A percentile compares a stretch with the other conserved stretches of the same genome.
phyloP scores from a whole-genome alignment of 345 rosid species.

The Adansonia digitata region DNA sequence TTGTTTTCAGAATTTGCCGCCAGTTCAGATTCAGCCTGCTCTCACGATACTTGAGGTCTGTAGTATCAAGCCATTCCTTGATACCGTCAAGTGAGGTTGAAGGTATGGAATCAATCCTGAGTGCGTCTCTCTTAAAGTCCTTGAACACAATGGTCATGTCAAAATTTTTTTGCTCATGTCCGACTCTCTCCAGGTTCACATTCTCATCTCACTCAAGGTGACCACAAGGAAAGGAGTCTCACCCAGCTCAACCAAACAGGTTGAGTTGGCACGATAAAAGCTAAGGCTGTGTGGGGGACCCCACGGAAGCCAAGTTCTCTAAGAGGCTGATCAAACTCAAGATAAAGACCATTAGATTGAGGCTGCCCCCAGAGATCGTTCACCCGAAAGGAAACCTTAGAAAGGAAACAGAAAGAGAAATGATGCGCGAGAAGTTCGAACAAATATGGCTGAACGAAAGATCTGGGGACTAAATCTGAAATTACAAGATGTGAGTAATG shows the following conservation, averaged over 20 bases:
- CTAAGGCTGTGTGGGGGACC: conserved; percentile 72
- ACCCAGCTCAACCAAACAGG: conserved; percentile 78
- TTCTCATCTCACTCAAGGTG: conserved; percentile 84
- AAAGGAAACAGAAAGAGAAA: conserved; percentile 31
- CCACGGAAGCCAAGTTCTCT: conserved; percentile 96
- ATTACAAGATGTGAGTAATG: conserved; percentile 27
- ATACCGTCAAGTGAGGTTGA: conserved; percentile 79
- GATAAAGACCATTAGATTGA: conserved; percentile 68
- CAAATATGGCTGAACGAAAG: conserved; percentile 26
- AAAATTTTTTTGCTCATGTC: conserved; percentile 86
- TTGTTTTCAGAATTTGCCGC: conserved; percentile 83
- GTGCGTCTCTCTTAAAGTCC: conserved; percentile 88
- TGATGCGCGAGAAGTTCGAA: conserved; percentile 25
- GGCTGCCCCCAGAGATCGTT: conserved; percentile 88
- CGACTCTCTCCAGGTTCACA: conserved; percentile 92
- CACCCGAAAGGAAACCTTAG: conserved; percentile 40
- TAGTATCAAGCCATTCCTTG: conserved; percentile 92
- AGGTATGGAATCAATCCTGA: conserved; percentile 76
- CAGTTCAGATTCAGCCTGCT: conserved; percentile 91
- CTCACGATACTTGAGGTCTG: conserved; percentile 85
- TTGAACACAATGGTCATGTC: conserved; percentile 89
- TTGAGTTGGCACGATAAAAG: conserved; percentile 88
- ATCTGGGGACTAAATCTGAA: conserved; percentile 24
- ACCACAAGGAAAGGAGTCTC: conserved; percentile 83
- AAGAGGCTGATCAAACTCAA: conserved; percentile 93